Evolutionary conservation across 2,329 filamentous ascomycete species (phyloP), one percentile per base, ranked within the genome.

Genomic region (Colletotrichum shisoi): DNA sequence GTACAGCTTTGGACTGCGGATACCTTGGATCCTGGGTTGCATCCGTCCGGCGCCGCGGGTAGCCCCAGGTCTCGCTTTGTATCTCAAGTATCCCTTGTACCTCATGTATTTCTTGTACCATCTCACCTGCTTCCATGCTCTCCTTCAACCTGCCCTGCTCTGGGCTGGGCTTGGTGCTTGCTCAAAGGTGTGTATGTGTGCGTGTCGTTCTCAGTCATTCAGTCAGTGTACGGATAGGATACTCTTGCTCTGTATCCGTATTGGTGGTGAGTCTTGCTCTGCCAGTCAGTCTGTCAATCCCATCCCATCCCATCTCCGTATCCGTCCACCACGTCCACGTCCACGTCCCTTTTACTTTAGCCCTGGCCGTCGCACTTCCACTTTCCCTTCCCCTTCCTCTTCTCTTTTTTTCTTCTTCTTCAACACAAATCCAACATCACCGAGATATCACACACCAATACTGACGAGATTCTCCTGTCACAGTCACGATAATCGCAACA

Each of bases 401-500:
- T 71, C 71, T 74, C 74, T 71, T 75, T 75, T 74, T 75, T 27
- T 27, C 24, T 27, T 74, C 72, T 72, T 74, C 74, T 72, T 75
- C 76, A 79, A 81, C 81, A 77, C 80, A 84, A 82, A 79, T 83
- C 79, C 78, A 83, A 80, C 77, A 79, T 73, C 80, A 79, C 75
- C 74, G 75, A 76, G 75, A 76, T 34, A 74, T 70, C 75, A 75
- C 76, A 77, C 75, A 77, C 77, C 79, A 58, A 80, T 82, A 78
- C 75, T 75, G 81, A 78, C 78, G 79, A 85, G 84, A 85, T 81
- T 84, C 81, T 81, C 79, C 80, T 82, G 84, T 87, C 85, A 85
- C 85, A 85, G 85, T 83, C 81, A 79, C 77, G 84, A 83, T 83
- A 78, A 79, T 86, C 84, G 81, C 84, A 79, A 57, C 44, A 48